Evolutionary conservation across 208 protist genomes (phyloP).

Genomic region (Leishmania guyanensis): DNA sequence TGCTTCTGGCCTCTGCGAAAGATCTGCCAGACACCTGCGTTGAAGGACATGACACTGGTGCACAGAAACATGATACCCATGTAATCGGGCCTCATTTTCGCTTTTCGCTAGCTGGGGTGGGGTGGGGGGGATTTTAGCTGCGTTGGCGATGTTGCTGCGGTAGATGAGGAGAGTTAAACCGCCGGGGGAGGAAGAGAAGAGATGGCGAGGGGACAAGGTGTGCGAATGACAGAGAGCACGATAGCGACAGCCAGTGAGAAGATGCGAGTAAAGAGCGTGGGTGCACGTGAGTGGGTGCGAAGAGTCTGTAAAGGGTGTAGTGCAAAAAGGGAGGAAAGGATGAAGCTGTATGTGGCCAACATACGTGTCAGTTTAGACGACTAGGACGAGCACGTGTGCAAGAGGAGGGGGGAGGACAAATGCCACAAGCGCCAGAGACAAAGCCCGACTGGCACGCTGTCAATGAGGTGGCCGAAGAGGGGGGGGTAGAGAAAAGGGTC

Average conservation of each 20-base stretch:
- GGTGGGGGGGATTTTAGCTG: not conserved
- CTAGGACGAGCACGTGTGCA: not conserved
- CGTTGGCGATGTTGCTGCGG: not conserved
- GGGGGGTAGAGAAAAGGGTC: not conserved
- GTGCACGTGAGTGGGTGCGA: not conserved
- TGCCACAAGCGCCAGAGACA: not conserved
- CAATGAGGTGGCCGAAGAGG: not conserved
- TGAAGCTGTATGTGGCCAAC: not conserved
- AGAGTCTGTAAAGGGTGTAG: not conserved
- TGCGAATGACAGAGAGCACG: not conserved
- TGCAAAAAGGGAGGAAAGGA: not conserved
- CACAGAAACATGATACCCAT: slow-evolving; percentile 83
- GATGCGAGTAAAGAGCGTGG: not conserved
- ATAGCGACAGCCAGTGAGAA: not conserved
- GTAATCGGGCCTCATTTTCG: slow-evolving; percentile 81
- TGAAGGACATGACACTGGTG: slow-evolving; percentile 86
- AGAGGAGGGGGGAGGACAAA: not conserved
- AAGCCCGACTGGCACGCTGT: not conserved
- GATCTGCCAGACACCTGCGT: slow-evolving; percentile 88
- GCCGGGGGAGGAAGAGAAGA: not conserved
- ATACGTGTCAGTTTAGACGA: not conserved
- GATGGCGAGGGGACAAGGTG: not conserved
- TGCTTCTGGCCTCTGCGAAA: slow-evolving; percentile 75
- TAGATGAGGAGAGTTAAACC: not conserved
- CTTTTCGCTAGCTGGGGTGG: not conserved